Base-by-base conservation (phyloP, 129 eudicot species). In the Solidago caesia region DNA sequence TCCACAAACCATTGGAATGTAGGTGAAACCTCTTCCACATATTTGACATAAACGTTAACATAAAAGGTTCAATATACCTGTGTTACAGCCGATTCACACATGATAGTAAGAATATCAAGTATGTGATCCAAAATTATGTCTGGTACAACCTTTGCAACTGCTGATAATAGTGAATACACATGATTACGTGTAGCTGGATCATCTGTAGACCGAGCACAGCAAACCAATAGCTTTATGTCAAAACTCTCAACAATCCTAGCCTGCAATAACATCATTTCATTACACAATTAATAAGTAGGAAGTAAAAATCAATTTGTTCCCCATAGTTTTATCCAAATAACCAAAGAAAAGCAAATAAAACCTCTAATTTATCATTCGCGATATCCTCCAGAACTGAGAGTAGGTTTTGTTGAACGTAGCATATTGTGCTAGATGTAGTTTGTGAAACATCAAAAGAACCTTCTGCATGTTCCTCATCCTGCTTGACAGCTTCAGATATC, bases 311-410 rank as follows among this genome's bases (percentile, higher is more conserved):
- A 10, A 56, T 43, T 33, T 49, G 51, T 59, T 71, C 62, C 6
- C 74, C 26, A 2, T 16, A 41, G 15, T 2, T 12, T 67, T 44
- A 55, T 55, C 61, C 62, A 29, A 8, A 61, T 4, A 8, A 14
- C 9, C 5, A 4, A 41, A 3, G 12, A 68, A n/a, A 72, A 5
- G 42, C 0, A 62, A 52, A 44, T 53, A 33, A 44, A 58, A 86
- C 96, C 91, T 82, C 70, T 64, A 9, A 64, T 51, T 62, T 51
- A 49, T 15, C 60, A 76, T 48, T 71, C 73, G 81, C 44, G 42
- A 94, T 88, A 76, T 90, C 96, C 75, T 90, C 97, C 66, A 94
- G 88, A 47, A 87, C 76, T 52, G 89, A 74, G 13, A 94, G 82
- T 61, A 94, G 67, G 14, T 87, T 87, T 85, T 94, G 97, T 78